These are phyloP conservation scores for Trichoderma atroviride DNA, from an alignment of 2,329 filamentous ascomycete species.

Conservation along the genomic window DNA sequence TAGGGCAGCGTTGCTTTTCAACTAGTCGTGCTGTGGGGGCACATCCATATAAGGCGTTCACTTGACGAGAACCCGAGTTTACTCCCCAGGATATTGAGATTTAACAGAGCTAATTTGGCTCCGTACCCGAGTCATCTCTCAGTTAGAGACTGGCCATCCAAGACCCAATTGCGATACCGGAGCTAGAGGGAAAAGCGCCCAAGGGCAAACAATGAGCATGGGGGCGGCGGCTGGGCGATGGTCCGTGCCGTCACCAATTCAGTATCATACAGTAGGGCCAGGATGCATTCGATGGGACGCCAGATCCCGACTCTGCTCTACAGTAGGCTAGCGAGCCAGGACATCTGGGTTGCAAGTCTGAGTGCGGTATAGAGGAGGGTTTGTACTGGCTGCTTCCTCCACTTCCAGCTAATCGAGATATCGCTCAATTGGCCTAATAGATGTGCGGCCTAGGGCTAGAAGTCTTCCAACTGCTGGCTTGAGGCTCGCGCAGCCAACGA, in stretches of 20 bases:
- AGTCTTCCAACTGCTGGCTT: background rate
- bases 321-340: background rate
- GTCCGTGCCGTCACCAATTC: constrained; percentile 17
- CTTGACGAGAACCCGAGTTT: background rate
- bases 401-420: background rate
- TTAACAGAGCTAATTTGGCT: background rate
- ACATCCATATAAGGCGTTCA: background rate
- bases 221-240: constrained; percentile 11
- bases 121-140: background rate
- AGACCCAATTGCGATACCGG: constrained; percentile 23
- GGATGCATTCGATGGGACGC: background rate
- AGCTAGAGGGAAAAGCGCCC: background rate
- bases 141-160: too few relatives aligned
- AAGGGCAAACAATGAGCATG: background rate
- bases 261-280: background rate
- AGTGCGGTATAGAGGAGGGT: background rate
- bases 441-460: background rate
- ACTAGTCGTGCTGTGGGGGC: background rate
- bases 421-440: background rate
- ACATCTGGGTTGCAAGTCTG: background rate
- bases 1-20: background rate
- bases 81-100: background rate
- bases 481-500: background rate
- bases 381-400: background rate
- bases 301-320: background rate